Evolutionary conservation across 306 rosid genomes (phyloP).

Genomic region (Vachellia pachyceras): DNA sequence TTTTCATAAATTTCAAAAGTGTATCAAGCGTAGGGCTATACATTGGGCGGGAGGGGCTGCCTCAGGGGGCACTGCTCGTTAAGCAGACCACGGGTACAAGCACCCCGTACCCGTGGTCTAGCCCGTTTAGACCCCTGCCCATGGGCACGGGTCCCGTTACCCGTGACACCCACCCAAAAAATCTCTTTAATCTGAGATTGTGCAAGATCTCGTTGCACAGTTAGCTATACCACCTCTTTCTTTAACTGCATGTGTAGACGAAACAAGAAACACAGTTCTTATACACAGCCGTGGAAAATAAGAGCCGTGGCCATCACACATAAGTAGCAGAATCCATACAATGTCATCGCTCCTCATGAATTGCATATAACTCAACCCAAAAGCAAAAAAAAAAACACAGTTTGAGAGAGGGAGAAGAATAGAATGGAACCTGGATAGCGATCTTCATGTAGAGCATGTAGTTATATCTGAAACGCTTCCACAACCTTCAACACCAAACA

Average conservation of each 20-base stretch:
- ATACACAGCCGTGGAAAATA: constrained; percentile 8
- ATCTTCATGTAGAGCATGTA: not conserved
- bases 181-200: constrained; percentile 78
- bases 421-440: too few relatives aligned
- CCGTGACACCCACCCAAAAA: too few relatives aligned
- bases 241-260: constrained; percentile 65
- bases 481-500: constrained; percentile 8
- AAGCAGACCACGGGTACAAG: too few relatives aligned
- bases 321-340: constrained; percentile 8
- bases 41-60: too few relatives aligned
- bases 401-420: too few relatives aligned
- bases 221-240: constrained; percentile 67
- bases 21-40: too few relatives aligned
- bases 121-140: too few relatives aligned
- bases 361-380: constrained; percentile 10
- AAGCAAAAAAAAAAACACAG: too few relatives aligned
- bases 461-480: not conserved
- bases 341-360: not conserved
- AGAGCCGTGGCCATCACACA: constrained; percentile 14
- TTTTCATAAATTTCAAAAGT: too few relatives aligned
- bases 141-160: too few relatives aligned
- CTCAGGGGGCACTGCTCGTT: too few relatives aligned
- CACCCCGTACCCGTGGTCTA: too few relatives aligned
- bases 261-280: constrained; percentile 29
- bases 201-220: constrained; percentile 73